phyloP scores from a whole-genome alignment of 805 yeast genomes.

The Ogataea nakhonphanomensis region DNA sequence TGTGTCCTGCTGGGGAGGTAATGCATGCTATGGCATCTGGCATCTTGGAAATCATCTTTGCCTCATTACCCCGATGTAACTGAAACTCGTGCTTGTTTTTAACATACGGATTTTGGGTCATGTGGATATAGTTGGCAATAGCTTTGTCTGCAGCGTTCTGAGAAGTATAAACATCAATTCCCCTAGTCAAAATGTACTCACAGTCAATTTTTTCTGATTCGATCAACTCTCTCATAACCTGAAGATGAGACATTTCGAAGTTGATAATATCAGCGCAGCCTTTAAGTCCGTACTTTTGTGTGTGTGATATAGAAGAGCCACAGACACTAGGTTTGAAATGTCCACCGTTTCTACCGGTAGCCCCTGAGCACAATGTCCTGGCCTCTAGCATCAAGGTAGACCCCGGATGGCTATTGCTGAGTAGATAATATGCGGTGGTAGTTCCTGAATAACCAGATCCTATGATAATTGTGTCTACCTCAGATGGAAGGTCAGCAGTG shows the following conservation, averaged over 20 bases:
- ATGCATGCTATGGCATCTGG: conserved; percentile 30
- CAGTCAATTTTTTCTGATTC: conserved; percentile 33
- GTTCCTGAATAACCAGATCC: conserved; percentile 47
- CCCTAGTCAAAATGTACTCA: conserved; percentile 30
- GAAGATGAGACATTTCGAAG: conserved; percentile 36
- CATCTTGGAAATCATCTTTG: conserved; percentile 29
- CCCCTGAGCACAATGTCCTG: conserved; percentile 37
- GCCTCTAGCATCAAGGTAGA: conserved; percentile 33
- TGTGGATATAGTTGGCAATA: conserved; percentile 14
- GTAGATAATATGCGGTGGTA: conserved; percentile 35
- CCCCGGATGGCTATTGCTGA: conserved; percentile 20
- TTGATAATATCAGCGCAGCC: conserved; percentile 36
- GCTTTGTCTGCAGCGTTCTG: conserved; percentile 14
- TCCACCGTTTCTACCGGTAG: conserved; percentile 50
- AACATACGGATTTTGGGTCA: conserved; percentile 29
- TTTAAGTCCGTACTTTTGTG: conserved; percentile 22
- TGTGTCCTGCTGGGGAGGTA: conserved; percentile 39
- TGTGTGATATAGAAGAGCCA: conserved; percentile 15
- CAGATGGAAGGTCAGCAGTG: conserved; percentile 30
- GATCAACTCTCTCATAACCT: conserved; percentile 32
- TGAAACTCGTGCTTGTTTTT: conserved; percentile 32
- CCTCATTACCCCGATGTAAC: conserved; percentile 31
- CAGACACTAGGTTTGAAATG: conserved; percentile 39
- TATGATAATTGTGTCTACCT: conserved; percentile 38
- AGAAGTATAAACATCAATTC: conserved; percentile 26